A percentile compares a stretch with the other conserved stretches of the same genome.
Conservation (phyloP, 2,329 filamentous ascomycete genomes). For the Bipolaris gigantea region DNA sequence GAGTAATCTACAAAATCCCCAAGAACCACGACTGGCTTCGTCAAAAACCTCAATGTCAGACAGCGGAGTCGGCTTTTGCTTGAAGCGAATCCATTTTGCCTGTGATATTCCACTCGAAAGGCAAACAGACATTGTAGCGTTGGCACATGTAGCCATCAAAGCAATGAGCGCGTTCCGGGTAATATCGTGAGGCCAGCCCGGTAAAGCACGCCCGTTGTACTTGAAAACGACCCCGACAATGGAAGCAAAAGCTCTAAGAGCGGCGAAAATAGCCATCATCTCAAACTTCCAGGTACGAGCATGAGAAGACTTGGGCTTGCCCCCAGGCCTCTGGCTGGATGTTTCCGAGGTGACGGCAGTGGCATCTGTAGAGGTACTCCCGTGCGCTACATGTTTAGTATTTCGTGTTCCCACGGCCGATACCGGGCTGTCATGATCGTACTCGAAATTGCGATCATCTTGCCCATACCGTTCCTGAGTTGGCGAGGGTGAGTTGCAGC, state of each 20-base stretch:
- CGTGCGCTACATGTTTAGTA: conserved; percentile 8
- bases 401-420: conserved; percentile 2
- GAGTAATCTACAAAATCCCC: conserved; percentile 13
- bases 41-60: conserved; percentile 18
- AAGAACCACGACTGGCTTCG: conserved; percentile 19
- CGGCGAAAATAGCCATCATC: conserved; percentile 13
- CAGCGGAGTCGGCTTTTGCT: conserved; percentile 4
- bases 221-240: conserved; percentile 15
- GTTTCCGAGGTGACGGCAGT: conserved; percentile 9
- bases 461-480: not conserved
- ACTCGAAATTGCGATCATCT: conserved; percentile 10
- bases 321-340: conserved; percentile 10
- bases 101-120: conserved; percentile 19
- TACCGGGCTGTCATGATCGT: conserved; percentile 5
- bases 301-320: conserved; percentile 6
- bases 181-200: conserved; percentile 18
- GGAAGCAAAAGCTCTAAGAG: conserved; percentile 10
- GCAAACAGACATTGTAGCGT: conserved; percentile 16
- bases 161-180: conserved; percentile 20
- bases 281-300: conserved; percentile 13
- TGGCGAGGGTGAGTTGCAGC: conserved; percentile 4
- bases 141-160: conserved; percentile 16
- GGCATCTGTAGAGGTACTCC: conserved; percentile 12
- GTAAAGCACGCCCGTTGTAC: conserved; percentile 17
- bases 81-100: conserved; percentile 19